Percentiles rank a stretch among this genome's conserved stretches.
These are phyloP conservation scores for Ascochyta clinopodiicola DNA, from an alignment of 2,329 filamentous ascomycete species.

Conservation along the genomic window DNA sequence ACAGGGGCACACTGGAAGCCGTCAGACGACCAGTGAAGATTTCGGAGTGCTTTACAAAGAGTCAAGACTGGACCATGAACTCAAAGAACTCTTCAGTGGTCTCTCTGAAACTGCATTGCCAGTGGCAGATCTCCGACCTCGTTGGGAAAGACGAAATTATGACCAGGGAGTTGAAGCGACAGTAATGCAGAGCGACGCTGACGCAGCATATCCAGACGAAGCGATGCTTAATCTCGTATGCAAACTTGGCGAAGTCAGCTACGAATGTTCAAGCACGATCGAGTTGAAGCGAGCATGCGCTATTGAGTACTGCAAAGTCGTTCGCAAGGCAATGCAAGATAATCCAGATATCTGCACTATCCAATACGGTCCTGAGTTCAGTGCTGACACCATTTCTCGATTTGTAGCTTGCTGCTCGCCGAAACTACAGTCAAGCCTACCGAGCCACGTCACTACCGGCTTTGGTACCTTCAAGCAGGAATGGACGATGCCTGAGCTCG, in stretches of 20 bases:
- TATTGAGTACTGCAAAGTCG: neutral
- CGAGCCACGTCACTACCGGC: neutral
- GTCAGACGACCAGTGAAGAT: too few relatives aligned
- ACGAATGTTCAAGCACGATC: neutral
- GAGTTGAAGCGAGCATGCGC: neutral
- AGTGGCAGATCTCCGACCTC: neutral
- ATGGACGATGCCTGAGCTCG: neutral
- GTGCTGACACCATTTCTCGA: neutral
- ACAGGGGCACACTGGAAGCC: neutral
- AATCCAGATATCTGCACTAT: neutral
- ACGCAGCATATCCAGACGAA: neutral
- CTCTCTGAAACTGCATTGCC: neutral
- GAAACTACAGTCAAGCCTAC: neutral
- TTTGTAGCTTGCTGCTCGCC: slow-evolving; percentile 1
- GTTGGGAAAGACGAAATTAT: neutral
- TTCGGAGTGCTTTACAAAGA: neutral
- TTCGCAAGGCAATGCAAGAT: neutral
- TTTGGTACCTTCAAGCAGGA: slow-evolving; percentile 3
- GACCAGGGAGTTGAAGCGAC: neutral
- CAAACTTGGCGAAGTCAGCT: neutral
- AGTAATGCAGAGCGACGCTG: neutral
- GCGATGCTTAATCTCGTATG: neutral
- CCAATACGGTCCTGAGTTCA: slow-evolving; percentile 1
- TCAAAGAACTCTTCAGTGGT: neutral
- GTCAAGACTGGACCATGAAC: neutral